These are phyloP conservation scores for Backusella circina DNA, from an alignment of 192 early-diverging fungal genomes.

Conservation along the genomic window DNA sequence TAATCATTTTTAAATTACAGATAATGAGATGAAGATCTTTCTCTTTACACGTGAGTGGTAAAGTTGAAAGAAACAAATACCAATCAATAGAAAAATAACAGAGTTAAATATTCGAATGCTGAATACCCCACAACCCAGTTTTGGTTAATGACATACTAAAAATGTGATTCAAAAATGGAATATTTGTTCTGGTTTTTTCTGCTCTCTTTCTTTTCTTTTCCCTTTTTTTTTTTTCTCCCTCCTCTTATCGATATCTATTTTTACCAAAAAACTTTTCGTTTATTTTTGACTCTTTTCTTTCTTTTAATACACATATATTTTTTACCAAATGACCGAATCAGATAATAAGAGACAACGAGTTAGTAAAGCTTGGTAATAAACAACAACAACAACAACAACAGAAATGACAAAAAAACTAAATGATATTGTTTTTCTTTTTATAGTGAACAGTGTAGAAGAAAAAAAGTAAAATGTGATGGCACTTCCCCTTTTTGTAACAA, in stretches of 20 bases:
- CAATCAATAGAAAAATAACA: background rate
- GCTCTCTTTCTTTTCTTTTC: background rate
- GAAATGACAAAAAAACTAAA: background rate
- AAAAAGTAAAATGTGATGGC: conserved; percentile 85
- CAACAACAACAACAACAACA: background rate
- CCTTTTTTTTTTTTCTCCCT: background rate
- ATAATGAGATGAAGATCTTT: background rate
- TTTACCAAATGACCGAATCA: background rate
- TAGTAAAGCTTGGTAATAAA: conserved; percentile 27
- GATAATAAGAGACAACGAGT: conserved; percentile 28
- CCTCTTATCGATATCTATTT: background rate
- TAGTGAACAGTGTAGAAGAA: conserved; percentile 73
- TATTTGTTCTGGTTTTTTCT: background rate
- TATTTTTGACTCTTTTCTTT: background rate
- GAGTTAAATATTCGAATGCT: background rate
- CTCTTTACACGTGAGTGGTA: background rate
- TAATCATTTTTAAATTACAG: background rate
- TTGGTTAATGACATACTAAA: background rate
- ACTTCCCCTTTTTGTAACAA: conserved; percentile 63
- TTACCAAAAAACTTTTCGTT: background rate
- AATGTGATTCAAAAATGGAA: background rate
- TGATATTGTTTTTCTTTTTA: conserved; percentile 6
- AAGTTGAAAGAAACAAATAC: conserved; percentile 1
- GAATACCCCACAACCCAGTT: background rate
- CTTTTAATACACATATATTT: background rate